phyloP scores from a whole-genome alignment of 148 eudicot genomes.

The Cornus controversa region DNA sequence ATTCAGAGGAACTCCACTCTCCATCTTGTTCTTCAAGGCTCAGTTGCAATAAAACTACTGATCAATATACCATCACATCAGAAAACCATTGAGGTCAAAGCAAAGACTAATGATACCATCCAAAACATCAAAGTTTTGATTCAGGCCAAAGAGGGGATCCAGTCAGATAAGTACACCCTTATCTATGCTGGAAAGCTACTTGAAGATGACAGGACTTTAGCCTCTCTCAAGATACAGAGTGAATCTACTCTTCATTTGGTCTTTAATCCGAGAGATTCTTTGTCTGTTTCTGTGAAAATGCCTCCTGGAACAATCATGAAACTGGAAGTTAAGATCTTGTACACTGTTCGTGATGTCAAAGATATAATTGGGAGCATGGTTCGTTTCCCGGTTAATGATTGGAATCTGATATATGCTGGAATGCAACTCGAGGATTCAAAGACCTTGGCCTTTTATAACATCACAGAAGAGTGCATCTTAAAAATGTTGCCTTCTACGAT shows the following conservation, averaged over 20 bases:
- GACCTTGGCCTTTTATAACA: conserved; percentile 25
- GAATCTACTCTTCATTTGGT: conserved; percentile 24
- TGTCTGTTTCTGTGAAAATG: conserved; percentile 13
- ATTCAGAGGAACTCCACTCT: conserved; percentile 26
- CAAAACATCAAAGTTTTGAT: conserved; percentile 17
- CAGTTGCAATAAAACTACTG: neutral
- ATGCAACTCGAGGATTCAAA: conserved; percentile 16
- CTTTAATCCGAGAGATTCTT: conserved; percentile 23
- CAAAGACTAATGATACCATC: conserved; percentile 19
- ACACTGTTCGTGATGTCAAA: conserved; percentile 26
- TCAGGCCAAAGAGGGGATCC: conserved; percentile 9
- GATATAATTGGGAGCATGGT: conserved; percentile 20
- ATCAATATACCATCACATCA: conserved; percentile 19
- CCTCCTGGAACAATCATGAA: conserved; percentile 10
- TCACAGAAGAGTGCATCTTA: conserved; percentile 10
- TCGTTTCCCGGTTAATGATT: neutral
- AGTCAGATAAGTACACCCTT: conserved; percentile 14
- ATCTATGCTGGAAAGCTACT: conserved; percentile 27
- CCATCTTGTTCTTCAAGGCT: conserved; percentile 14
- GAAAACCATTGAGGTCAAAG: neutral
- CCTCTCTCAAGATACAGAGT: conserved; percentile 3
- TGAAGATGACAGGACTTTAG: conserved; percentile 19
- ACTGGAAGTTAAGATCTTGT: conserved; percentile 24
- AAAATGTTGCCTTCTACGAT: conserved; percentile 8
- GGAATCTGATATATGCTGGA: neutral